phyloP scores from a whole-genome alignment of 2,329 filamentous ascomycete species.

The Aspergillus fructus region DNA sequence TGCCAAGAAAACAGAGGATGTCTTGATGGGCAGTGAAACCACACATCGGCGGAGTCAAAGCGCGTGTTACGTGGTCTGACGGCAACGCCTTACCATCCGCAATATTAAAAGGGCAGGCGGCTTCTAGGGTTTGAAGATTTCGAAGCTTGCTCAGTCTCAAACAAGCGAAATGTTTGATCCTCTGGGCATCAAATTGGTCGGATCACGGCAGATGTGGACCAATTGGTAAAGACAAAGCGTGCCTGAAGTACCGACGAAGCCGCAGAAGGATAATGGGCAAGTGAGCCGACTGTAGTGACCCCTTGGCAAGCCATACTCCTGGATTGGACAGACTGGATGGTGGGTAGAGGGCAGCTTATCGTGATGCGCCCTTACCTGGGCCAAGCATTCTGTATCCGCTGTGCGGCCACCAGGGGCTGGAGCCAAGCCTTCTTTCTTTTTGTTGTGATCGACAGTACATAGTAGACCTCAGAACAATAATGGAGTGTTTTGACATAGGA shows the following conservation, averaged over 20 bases:
- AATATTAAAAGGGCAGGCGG: not conserved
- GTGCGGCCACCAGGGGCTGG: constrained; percentile 5
- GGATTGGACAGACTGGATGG: not conserved
- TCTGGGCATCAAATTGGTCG: not conserved
- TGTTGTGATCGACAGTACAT: constrained; percentile 10
- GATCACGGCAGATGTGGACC: constrained; percentile 9
- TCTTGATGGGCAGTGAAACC: not conserved
- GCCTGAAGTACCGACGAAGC: not conserved
- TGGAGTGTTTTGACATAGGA: not conserved
- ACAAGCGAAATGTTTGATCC: not conserved
- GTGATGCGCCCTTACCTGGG: constrained; percentile 17
- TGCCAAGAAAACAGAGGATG: constrained; percentile 11
- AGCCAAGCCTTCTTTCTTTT: constrained; percentile 12
- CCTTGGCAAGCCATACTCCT: constrained; percentile 6
- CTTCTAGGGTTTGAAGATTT: not conserved
- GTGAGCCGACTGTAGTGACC: constrained; percentile 3
- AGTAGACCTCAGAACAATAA: constrained; percentile 6
- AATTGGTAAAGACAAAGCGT: not conserved
- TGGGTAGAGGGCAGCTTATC: constrained; percentile 3
- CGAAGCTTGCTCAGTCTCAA: not conserved
- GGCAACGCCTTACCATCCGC: not conserved
- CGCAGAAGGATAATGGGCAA: not conserved
- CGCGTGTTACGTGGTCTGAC: constrained; percentile 1
- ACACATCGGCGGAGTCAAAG: not conserved
- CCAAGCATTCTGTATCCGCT: constrained; percentile 21